Percentiles rank a stretch among this genome's conserved stretches.
phyloP scores from a whole-genome alignment of 106 monocot genomes.

The Dioscorea alata region DNA sequence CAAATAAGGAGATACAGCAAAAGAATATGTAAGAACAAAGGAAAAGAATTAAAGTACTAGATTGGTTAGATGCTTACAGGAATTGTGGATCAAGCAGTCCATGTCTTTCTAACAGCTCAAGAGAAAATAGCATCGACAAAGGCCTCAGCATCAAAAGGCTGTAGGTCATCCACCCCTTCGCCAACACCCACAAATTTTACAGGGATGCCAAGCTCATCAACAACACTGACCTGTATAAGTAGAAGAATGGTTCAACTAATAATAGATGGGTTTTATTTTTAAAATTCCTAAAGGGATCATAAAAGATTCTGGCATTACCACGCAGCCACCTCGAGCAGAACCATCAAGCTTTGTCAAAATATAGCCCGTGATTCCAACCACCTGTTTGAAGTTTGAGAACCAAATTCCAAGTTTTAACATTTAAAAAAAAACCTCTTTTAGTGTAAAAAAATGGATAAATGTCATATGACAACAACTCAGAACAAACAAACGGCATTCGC shows the following conservation, averaged over 20 bases:
- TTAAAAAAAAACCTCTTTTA: too few relatives aligned
- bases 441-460: too few relatives aligned
- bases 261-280: background rate
- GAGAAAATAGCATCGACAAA: conserved; percentile 95
- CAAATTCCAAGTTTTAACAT: too few relatives aligned
- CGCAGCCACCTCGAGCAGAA: conserved; percentile 93
- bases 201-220: conserved; percentile 92
- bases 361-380: conserved; percentile 86
- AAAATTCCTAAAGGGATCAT: background rate
- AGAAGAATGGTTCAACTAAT: background rate
- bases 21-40: too few relatives aligned
- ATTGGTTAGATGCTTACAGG: too few relatives aligned
- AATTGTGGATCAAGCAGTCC: too few relatives aligned
- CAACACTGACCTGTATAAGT: conserved; percentile 78
- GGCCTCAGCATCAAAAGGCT: conserved; percentile 88
- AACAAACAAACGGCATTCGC: background rate
- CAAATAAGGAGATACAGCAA: too few relatives aligned
- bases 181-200: conserved; percentile 97
- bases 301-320: conserved; percentile 44
- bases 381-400: conserved; percentile 24
- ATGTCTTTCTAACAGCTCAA: conserved; percentile 14
- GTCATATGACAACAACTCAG: too few relatives aligned
- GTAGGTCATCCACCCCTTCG: conserved; percentile 87
- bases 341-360: conserved; percentile 94
- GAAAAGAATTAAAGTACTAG: too few relatives aligned